These are phyloP conservation scores for Posidonia australis DNA, from an alignment of 106 monocot genomes.

Conservation along the genomic window DNA sequence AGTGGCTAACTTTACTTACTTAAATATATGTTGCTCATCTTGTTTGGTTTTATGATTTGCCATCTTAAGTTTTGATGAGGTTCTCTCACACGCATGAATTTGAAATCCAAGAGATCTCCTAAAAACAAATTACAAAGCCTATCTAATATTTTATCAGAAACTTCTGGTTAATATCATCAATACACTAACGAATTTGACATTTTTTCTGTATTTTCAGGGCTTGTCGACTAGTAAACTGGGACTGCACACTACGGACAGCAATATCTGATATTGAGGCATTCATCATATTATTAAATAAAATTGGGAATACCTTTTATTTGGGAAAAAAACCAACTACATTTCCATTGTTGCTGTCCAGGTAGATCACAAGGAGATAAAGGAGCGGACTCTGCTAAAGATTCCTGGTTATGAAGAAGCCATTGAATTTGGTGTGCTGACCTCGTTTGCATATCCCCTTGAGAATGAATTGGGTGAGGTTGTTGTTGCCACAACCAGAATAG, in stretches of 20 bases:
- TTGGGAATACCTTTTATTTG: neutral
- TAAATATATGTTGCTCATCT: too few relatives aligned
- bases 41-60: too few relatives aligned
- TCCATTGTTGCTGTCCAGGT: conserved; percentile 32
- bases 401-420: conserved; percentile 63
- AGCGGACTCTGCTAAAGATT: conserved; percentile 53
- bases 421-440: conserved; percentile 79
- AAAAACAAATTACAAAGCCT: too few relatives aligned
- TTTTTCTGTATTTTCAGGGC: conserved; percentile 33
- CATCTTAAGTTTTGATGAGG: too few relatives aligned
- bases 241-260: conserved; percentile 83
- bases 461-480: conserved; percentile 70
- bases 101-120: too few relatives aligned
- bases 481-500: conserved; percentile 94
- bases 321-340: neutral
- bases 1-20: too few relatives aligned
- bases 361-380: conserved; percentile 79
- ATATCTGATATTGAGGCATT: conserved; percentile 97
- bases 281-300: neutral
- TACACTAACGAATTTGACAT: too few relatives aligned
- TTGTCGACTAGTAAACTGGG: conserved; percentile 97
- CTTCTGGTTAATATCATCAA: too few relatives aligned
- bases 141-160: too few relatives aligned
- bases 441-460: conserved; percentile 89
- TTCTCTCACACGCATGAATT: too few relatives aligned